These are phyloP conservation scores for Phytopythium kandeliae DNA, from an alignment of 352 stramenopile genomes.

Conservation along the genomic window DNA sequence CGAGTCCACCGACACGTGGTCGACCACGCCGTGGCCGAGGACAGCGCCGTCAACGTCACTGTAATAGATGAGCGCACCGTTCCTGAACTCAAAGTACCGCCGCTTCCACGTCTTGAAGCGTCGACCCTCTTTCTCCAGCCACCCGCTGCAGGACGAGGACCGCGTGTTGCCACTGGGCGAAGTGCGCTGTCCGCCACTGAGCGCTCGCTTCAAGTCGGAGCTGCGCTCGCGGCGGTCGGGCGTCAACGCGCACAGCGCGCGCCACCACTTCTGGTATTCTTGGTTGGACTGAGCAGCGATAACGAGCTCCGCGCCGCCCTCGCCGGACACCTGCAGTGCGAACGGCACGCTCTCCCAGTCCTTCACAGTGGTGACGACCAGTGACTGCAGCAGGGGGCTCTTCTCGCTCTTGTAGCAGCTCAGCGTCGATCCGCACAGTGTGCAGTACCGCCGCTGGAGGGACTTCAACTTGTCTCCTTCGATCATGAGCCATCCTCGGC, in stretches of 20 bases:
- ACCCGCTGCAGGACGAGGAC: constrained; percentile 35
- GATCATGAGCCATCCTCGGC: constrained; percentile 60
- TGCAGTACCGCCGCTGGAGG: constrained; percentile 78
- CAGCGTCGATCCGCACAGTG: constrained; percentile 55
- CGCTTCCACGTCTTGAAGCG: constrained; percentile 76
- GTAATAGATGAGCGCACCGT: constrained; percentile 69
- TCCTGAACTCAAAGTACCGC: constrained; percentile 70
- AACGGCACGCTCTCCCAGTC: constrained; percentile 27
- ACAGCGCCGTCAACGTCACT: constrained; percentile 49
- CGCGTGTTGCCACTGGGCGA: constrained; percentile 14
- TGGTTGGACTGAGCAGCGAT: constrained; percentile 57
- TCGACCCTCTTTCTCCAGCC: constrained; percentile 73
- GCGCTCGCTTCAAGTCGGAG: background rate
- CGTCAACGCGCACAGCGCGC: constrained; percentile 27
- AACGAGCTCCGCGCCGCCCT: constrained; percentile 38
- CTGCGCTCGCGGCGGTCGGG: background rate
- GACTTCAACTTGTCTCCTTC: constrained; percentile 57
- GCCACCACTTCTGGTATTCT: constrained; percentile 60
- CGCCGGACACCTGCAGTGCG: constrained; percentile 40
- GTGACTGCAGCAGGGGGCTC: constrained; percentile 41
- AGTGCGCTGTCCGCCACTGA: constrained; percentile 6
- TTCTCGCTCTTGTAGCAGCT: constrained; percentile 76
- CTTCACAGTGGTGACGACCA: constrained; percentile 30
- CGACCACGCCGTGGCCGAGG: constrained; percentile 55
- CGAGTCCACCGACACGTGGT: constrained; percentile 29